A percentile compares a stretch with the other conserved stretches of the same genome.
Evolutionary conservation across 2,329 filamentous ascomycete species (phyloP).

Genomic region (Lachnellula hyalina): DNA sequence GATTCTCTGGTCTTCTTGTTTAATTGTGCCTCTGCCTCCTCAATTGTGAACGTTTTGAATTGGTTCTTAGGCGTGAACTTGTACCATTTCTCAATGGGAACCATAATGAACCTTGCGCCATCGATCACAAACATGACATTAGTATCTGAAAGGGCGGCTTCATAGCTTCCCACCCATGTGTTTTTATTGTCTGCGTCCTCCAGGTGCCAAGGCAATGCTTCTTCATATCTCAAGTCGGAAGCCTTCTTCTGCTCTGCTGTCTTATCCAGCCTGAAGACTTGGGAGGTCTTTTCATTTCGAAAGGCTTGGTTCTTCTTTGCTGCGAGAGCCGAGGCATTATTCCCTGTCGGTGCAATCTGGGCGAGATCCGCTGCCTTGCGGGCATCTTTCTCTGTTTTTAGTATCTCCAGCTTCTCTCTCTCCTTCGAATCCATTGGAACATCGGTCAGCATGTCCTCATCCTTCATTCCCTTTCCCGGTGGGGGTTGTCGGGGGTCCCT

Average conservation of each 20-base stretch:
- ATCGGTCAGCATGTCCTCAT: slow-evolving; percentile 42
- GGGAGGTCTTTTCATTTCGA: slow-evolving; percentile 78
- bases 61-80: slow-evolving; percentile 75
- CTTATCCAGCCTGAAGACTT: slow-evolving; percentile 75
- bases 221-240: slow-evolving; percentile 76
- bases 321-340: slow-evolving; percentile 38
- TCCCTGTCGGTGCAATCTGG: slow-evolving; percentile 81
- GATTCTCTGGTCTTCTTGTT: slow-evolving; percentile 70
- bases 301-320: slow-evolving; percentile 50
- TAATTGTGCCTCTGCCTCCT: slow-evolving; percentile 82
- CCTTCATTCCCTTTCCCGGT: slow-evolving; percentile 58
- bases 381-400: slow-evolving; percentile 74
- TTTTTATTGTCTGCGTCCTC: slow-evolving; percentile 96
- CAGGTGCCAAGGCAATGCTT: slow-evolving; percentile 91
- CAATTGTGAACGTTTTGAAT: slow-evolving; percentile 71
- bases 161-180: slow-evolving; percentile 87
- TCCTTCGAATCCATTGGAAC: slow-evolving; percentile 50
- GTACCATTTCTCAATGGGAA: slow-evolving; percentile 95
- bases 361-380: slow-evolving; percentile 83
- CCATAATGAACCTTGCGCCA: slow-evolving; percentile 68
- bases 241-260: slow-evolving; percentile 66
- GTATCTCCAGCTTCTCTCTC: slow-evolving; percentile 60
- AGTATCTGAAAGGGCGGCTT: slow-evolving; percentile 79
- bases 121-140: slow-evolving; percentile 75
- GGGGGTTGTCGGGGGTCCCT: slow-evolving; percentile 73